phyloP scores from a whole-genome alignment of 31 red algal genomes.

The Asparagopsis taxiformis region DNA sequence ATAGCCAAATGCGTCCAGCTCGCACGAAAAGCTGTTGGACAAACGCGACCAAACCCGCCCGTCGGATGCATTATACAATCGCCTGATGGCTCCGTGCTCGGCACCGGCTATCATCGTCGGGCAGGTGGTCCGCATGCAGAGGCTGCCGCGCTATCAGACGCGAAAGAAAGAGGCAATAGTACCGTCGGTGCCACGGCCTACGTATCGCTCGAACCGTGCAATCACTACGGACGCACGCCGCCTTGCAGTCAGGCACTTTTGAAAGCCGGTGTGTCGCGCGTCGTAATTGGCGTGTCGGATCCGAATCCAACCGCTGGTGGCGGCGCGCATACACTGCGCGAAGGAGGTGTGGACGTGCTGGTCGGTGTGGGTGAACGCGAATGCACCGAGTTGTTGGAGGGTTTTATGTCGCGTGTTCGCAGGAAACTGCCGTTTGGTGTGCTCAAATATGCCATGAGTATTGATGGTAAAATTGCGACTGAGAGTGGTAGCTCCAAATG shows the following conservation, averaged over 20 bases:
- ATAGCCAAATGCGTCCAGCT: conserved; percentile 63
- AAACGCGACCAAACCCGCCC: conserved; percentile 88
- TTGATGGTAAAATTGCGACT: conserved; percentile 93
- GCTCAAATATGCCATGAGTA: conserved; percentile 88
- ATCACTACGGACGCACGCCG: conserved; percentile 79
- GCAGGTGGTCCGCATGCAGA: conserved; percentile 87
- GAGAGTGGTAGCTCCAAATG: conserved; percentile 72
- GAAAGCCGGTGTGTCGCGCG: conserved; percentile 52
- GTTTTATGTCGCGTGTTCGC: conserved; percentile 50
- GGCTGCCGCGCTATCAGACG: conserved; percentile 64
- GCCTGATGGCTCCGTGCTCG: conserved; percentile 34
- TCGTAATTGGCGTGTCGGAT: conserved; percentile 81
- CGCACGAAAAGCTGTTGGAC: conserved; percentile 51
- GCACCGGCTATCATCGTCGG: conserved; percentile 75
- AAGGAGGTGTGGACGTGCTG: conserved; percentile 67
- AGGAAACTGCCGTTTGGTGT: conserved; percentile 62
- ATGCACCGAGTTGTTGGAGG: conserved; percentile 33
- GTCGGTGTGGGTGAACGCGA: conserved; percentile 42
- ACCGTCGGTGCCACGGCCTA: conserved; percentile 65
- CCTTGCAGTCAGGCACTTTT: conserved; percentile 86
- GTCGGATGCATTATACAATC: conserved; percentile 83
- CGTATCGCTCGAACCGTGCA: conserved; percentile 96
- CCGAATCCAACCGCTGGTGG: conserved; percentile 75
- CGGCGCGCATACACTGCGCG: conserved; percentile 51
- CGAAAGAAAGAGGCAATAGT: conserved; percentile 9